Base-by-base conservation (phyloP, 2,329 filamentous ascomycete genomes). In the Cadophora sp. region DNA sequence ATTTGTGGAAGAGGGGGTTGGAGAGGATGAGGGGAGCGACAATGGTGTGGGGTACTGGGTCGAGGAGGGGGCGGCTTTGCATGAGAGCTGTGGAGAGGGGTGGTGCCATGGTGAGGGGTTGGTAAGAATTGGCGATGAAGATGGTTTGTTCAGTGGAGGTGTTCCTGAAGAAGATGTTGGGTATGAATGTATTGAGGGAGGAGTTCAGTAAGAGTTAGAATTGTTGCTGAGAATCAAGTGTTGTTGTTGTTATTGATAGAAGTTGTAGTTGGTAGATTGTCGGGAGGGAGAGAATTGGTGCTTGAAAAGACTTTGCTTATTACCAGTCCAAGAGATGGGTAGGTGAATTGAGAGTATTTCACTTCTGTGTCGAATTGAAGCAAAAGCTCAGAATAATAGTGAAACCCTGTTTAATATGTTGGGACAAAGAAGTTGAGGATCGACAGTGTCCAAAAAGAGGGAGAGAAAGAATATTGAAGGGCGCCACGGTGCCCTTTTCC, bases 1-100 rank as follows among this genome's bases (percentile, higher is more conserved):
- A 64, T 48, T 43, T 64, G 51, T 58, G 62, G 26, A 43, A 64
- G 34, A 64, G 34, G 0, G 62, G 50, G 34, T 46, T 64, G 31
- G 50, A 43, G 34, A 58, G 34, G 31, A 63, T 37, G 46, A 63
- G 48, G 12, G 61, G 14, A 9, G 46, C n/a, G 48, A 63, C 61
- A 14, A 63, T 51, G 22, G 61, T 63, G 8, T 43, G 16, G 4
- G 61, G 61, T 1, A 7, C 7, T 11, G 61, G 61, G 16, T 63
- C 48, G 29, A 63, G 61, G 48, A 63, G 61, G 27, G 61, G 61
- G 1, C 61, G 61, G 48, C 48, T 55, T 40, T 51, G 46, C 29
- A 63, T 63, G 0, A 63, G 29, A 9, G 46, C 31, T 1, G 7
- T n/a, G n/a, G 61, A 40, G 48, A 63, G 46, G 3, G 61, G 61